These are phyloP conservation scores for Viola pubescens DNA, from an alignment of 441 rosid genomes.

Conservation along the genomic window DNA sequence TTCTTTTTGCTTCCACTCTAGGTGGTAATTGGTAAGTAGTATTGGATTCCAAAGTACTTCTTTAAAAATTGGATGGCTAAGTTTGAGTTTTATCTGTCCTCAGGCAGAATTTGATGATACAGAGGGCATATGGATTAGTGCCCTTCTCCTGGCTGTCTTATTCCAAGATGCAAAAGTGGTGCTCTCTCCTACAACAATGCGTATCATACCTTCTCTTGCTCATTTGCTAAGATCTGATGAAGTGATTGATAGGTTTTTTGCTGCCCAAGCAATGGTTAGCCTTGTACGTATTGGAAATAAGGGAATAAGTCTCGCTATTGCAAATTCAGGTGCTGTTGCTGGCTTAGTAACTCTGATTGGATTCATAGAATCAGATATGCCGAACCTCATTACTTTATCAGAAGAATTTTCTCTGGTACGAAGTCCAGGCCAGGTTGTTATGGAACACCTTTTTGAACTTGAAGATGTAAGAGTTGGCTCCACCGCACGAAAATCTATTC, in stretches of 20 bases:
- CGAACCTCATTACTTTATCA: conserved; percentile 48
- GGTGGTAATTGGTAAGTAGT: conserved; percentile 3
- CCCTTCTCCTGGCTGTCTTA: conserved; percentile 64
- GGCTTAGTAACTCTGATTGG: conserved; percentile 58
- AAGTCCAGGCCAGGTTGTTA: conserved; percentile 64
- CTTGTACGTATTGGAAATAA: conserved; percentile 53
- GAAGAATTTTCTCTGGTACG: conserved; percentile 52
- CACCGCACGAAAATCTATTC: conserved; percentile 69
- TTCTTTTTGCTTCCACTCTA: background rate
- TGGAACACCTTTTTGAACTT: conserved; percentile 63
- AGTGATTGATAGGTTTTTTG: conserved; percentile 58
- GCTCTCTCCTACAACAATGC: conserved; percentile 47
- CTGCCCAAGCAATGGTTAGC: conserved; percentile 81
- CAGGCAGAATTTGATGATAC: conserved; percentile 58
- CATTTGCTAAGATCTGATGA: conserved; percentile 69
- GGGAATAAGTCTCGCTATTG: conserved; percentile 50
- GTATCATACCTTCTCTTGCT: conserved; percentile 63
- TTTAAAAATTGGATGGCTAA: conserved; percentile 15
- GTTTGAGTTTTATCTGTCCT: conserved; percentile 13
- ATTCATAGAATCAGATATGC: conserved; percentile 45
- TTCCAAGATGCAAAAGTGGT: conserved; percentile 57
- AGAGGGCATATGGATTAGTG: conserved; percentile 71
- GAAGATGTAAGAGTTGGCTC: conserved; percentile 80
- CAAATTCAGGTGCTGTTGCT: conserved; percentile 65
- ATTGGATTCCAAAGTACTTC: background rate